Base-by-base conservation (phyloP, 2,329 filamentous ascomycete species). In the Colletotrichum viniferum region DNA sequence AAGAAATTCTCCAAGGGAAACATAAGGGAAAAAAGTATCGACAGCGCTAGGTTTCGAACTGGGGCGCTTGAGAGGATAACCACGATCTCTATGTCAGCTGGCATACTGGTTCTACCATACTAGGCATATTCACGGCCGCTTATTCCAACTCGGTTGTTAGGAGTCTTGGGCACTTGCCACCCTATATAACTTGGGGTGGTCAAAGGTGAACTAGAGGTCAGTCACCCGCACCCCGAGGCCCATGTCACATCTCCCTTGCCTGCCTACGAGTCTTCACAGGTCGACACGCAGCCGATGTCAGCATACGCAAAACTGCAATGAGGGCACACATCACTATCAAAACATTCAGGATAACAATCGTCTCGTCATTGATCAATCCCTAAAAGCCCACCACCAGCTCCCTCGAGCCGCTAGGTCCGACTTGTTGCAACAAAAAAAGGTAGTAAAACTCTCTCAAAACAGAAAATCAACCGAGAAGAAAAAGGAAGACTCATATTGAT, bases 321-420 rank as follows among this genome's bases (percentile, higher is more conserved):
- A 48, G 26, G 26, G 26, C 24, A 56, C 4, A 56, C 13, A 56
- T 56, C 52, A 52, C 14, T 26, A 30, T 18, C 36, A 38, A 13
- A 7, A 28, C 12, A 61, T 24, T 24, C 38, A 61, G 48, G 71
- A 36, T 71, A 74, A 55, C 55, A 74, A 69, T 77, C 76, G 24
- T 77, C 67, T 74, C 74, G 36, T 74, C 76, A 74, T 77, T 77
- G 74, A 48, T 48, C 69, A 67, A 36, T 48, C 66, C 71, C 56
- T 62, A 63, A 36, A 58, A 38, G 26, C 28, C 56, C 52, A 43
- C 28, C 63, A 56, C 43, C 28, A 70, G 48, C 55, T 65, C 52
- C 61, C n/a, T 76, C 52, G 63, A 69, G 65, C 69, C 43, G 34
- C 48, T 34, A 58, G 61, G 55, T 56, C 16, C 21, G 30, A 36